Conservation (phyloP, 345 rosid genomes). For the Pelargonium nanum region DNA sequence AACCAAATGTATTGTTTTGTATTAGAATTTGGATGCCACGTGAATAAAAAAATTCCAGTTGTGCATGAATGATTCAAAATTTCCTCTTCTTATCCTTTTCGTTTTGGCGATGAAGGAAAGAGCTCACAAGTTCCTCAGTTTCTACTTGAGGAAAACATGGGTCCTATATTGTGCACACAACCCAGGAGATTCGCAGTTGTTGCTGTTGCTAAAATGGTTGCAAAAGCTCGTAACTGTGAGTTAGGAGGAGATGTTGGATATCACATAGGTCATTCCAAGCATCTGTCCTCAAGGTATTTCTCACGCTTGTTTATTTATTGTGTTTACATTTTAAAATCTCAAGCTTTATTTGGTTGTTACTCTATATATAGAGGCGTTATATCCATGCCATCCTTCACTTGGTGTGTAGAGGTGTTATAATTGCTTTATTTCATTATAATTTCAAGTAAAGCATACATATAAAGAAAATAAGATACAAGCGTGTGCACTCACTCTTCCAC, state of each 20-base stretch:
- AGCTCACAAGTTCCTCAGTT: conserved; percentile 96
- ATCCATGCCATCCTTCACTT: too few species aligned
- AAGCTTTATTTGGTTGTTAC: background rate
- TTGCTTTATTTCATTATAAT: too few species aligned
- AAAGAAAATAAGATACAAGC: too few species aligned
- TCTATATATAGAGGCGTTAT: too few species aligned
- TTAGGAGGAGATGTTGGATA: conserved; percentile 86
- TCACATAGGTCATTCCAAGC: conserved; percentile 84
- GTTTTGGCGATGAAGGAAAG: conserved; percentile 44
- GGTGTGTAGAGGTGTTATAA: too few species aligned
- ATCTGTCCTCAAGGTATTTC: conserved; percentile 45
- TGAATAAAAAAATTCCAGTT: background rate
- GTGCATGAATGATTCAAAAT: conserved; percentile 3
- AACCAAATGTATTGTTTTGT: background rate
- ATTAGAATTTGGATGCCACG: background rate
- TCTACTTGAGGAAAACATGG: conserved; percentile 57
- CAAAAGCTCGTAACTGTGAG: conserved; percentile 65
- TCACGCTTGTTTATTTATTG: background rate
- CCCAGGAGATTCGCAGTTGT: conserved; percentile 97
- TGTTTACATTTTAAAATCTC: background rate
- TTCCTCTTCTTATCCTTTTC: conserved; percentile 4
- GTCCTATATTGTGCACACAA: conserved; percentile 76
- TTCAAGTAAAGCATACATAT: too few species aligned
- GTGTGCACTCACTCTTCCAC: too few species aligned
- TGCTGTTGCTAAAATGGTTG: conserved; percentile 92